Percentiles rank a stretch among this genome's conserved stretches.
Conservation (phyloP, 352 stramenopile genomes). For the Pythium sukuiense region DNA sequence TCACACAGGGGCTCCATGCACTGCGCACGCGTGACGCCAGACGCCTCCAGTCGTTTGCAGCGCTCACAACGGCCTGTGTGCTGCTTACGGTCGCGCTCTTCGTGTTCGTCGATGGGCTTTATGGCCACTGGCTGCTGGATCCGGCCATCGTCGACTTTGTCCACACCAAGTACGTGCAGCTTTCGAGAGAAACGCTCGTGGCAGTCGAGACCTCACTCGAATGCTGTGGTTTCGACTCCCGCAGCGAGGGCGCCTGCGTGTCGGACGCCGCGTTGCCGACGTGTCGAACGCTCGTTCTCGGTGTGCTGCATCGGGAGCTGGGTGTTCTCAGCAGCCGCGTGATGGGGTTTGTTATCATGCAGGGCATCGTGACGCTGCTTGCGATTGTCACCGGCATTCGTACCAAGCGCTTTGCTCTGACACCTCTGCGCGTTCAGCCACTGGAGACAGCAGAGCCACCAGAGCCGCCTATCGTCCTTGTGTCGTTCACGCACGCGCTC, state of each 20-base stretch:
- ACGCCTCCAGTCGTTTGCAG: constrained; percentile 16
- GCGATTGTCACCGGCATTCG: neutral
- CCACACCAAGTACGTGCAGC: constrained; percentile 19
- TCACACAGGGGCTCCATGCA: constrained; percentile 4
- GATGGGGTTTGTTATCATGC: constrained; percentile 1
- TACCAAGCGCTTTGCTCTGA: constrained; percentile 11
- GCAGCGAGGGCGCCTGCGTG: constrained; percentile 22
- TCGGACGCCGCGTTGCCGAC: constrained; percentile 6
- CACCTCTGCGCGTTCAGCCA: neutral
- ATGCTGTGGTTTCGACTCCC: constrained; percentile 33
- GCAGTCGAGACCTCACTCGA: constrained; percentile 29
- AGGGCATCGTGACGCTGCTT: constrained; percentile 8
- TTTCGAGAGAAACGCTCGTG: constrained; percentile 26
- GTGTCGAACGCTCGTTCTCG: constrained; percentile 17
- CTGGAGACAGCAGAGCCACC: neutral
- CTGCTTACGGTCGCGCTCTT: constrained; percentile 10
- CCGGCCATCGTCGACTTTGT: constrained; percentile 22
- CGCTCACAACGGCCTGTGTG: constrained; percentile 4
- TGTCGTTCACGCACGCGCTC: constrained; percentile 19
- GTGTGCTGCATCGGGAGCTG: constrained; percentile 20
- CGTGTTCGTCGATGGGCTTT: constrained; percentile 10
- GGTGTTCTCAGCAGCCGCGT: neutral
- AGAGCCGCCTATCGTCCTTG: neutral
- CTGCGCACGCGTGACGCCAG: constrained; percentile 10
- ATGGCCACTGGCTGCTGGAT: constrained; percentile 27